phyloP scores from a whole-genome alignment of 306 rosid species.

The Quercus robur region DNA sequence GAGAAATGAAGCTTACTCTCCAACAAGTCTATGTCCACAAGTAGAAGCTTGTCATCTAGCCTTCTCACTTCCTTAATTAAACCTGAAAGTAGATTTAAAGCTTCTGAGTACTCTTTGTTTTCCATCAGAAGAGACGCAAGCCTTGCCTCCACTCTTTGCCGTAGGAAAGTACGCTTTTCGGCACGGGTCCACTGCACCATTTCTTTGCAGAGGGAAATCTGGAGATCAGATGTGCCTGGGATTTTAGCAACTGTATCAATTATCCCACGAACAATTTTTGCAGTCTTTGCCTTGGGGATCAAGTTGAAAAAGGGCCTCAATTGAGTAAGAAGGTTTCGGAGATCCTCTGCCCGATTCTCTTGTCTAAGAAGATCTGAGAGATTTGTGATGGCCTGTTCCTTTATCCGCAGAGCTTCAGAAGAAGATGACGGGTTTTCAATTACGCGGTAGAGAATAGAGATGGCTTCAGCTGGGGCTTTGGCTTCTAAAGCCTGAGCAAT shows the following conservation, averaged over 20 bases:
- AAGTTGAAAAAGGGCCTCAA: conserved; percentile 89
- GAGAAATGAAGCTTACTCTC: conserved; percentile 94
- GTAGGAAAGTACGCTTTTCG: conserved; percentile 85
- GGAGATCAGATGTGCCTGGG: conserved; percentile 83
- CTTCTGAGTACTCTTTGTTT: conserved; percentile 85
- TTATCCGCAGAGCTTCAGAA: conserved; percentile 76
- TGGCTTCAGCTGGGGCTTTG: conserved; percentile 58
- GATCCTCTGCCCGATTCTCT: conserved; percentile 90
- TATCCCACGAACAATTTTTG: conserved; percentile 84
- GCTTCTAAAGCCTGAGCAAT: conserved; percentile 70
- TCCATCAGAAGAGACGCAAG: conserved; percentile 96
- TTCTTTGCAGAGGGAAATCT: conserved; percentile 83
- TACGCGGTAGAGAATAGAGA: conserved; percentile 69
- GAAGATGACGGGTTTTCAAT: conserved; percentile 85
- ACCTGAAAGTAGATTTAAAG: conserved; percentile 69
- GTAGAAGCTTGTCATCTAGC: conserved; percentile 93
- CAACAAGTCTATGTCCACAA: conserved; percentile 89
- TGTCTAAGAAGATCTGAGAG: conserved; percentile 73
- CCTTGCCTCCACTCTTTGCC: conserved; percentile 94
- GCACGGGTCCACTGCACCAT: conserved; percentile 94
- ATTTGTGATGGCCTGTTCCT: conserved; percentile 79
- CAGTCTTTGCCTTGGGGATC: conserved; percentile 94
- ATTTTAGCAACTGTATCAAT: conserved; percentile 87
- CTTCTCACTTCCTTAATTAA: conserved; percentile 95
- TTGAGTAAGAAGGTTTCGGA: conserved; percentile 81